Base-by-base conservation (phyloP, 495 filamentous ascomycete genomes). In the Oidiodendron maius region DNA sequence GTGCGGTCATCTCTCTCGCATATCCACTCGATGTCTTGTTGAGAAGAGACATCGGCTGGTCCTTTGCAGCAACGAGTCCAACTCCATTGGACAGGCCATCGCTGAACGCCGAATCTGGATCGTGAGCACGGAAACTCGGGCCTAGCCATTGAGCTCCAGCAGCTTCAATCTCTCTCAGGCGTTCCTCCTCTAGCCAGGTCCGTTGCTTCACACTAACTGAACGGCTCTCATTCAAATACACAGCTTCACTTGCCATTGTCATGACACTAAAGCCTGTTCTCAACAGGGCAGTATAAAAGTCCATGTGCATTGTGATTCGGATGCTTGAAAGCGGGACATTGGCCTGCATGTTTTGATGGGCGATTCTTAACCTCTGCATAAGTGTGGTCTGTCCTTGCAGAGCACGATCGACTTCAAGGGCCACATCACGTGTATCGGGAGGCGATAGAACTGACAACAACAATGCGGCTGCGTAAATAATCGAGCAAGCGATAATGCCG, bases 141-240 rank as follows among this genome's bases (percentile, higher is more conserved):
- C 69, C 64, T 13, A 69, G 59, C 71, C 71, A 72, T 60, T 74
- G 66, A 61, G 72, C 70, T 45, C 69, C 64, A 17, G 73, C 52
- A 54, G 82, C 74, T 23, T 87, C 75, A 13, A 93, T 62, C 52
- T 86, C 78, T 35, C 66, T 69, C 6, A 82, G 65, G 18, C 89
- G 76, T 36, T 95, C 89, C 37, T 86, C 83, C 55, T 98, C 93
- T 10, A 98, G 69, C 93, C 93, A 98, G 0, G 94, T 97, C 69
- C 82, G 81, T n/a, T 71, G 70, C 30, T 81, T 77, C 9, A 95
- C 70, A 40, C 78, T 78, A 17, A 98, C 80, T n/a, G 70, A 68
- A 22, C 76, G 75, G 11, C 90, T 89, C 67, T 97, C 93, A 44
- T 95, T 91, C 17, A 98, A 73, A 60, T 94, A 98, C 0, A 97